phyloP scores from a whole-genome alignment of 148 eudicot species.

The Camellia granthamiana region DNA sequence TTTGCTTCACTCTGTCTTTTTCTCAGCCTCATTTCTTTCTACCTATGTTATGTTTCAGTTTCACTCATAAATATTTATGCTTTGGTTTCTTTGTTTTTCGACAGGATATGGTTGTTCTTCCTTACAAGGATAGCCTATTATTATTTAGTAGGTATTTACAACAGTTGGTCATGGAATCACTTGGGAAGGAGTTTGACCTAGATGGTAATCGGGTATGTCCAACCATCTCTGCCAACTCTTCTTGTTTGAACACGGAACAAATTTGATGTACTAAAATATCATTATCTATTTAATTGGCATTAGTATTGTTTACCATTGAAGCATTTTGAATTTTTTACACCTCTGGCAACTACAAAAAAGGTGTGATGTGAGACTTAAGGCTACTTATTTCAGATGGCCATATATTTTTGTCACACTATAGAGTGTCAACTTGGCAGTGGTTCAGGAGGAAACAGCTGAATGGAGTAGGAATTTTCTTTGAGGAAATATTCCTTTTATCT shows the following conservation, averaged over 20 bases:
- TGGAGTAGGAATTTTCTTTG: background rate
- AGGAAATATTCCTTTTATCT: too few relatives aligned
- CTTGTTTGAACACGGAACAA: background rate
- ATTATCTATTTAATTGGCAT: constrained; percentile 5
- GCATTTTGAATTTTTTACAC: background rate
- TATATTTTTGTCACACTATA: background rate
- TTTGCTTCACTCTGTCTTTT: constrained; percentile 10
- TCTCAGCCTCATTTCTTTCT: constrained; percentile 2
- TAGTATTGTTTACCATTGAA: background rate
- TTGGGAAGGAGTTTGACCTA: constrained; percentile 98
- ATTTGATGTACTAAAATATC: background rate
- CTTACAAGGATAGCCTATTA: constrained; percentile 95
- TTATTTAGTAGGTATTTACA: constrained; percentile 93
- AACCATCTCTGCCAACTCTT: constrained; percentile 18
- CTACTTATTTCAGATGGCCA: background rate
- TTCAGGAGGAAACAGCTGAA: background rate
- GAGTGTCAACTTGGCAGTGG: background rate
- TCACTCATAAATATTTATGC: constrained; percentile 1
- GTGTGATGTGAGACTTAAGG: background rate
- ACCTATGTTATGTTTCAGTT: background rate
- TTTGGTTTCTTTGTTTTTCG: constrained; percentile 17
- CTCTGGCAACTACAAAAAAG: background rate
- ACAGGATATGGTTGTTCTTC: constrained; percentile 99
- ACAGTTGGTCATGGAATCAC: constrained; percentile 98
- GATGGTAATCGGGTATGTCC: constrained; percentile 81